Percentiles rank a stretch among this genome's conserved stretches.
Conservation (phyloP, 495 filamentous ascomycete genomes). For the Tuber borchii region DNA sequence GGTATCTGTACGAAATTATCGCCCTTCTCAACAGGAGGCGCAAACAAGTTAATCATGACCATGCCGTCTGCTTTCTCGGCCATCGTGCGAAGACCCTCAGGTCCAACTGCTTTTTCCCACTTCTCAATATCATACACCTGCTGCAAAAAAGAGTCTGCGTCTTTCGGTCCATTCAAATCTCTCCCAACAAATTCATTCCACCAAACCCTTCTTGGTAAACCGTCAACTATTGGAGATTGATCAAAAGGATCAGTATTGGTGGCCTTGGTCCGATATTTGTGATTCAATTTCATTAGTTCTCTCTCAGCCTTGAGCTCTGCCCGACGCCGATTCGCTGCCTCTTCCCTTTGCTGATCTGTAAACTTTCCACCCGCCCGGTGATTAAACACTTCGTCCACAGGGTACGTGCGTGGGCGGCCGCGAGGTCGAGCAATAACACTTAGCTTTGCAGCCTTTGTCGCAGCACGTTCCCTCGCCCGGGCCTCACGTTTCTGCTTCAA, state of each 20-base stretch:
- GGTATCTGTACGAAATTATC: slow-evolving; percentile 36
- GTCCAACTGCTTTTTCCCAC: slow-evolving; percentile 31
- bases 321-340: slow-evolving; percentile 34
- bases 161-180: slow-evolving; percentile 29
- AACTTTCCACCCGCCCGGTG: slow-evolving; percentile 33
- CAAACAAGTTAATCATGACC: slow-evolving; percentile 42
- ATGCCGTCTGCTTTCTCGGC: slow-evolving; percentile 27
- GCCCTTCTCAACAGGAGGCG: slow-evolving; percentile 33
- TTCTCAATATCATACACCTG: slow-evolving; percentile 36
- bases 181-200: slow-evolving; percentile 42
- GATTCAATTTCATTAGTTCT: slow-evolving; percentile 33
- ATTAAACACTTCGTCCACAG: slow-evolving; percentile 18
- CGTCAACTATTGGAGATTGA: slow-evolving; percentile 25
- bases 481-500: slow-evolving; percentile 38
- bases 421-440: slow-evolving; percentile 28
- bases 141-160: slow-evolving; percentile 33
- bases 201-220: slow-evolving; percentile 34
- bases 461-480: slow-evolving; percentile 32
- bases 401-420: slow-evolving; percentile 33
- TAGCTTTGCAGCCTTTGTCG: slow-evolving; percentile 30
- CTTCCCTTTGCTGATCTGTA: slow-evolving; percentile 41
- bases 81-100: slow-evolving; percentile 10
- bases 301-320: slow-evolving; percentile 35
- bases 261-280: slow-evolving; percentile 31
- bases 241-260: slow-evolving; percentile 24